Base-by-base conservation (phyloP, 1,284 basidiomycete species). In the Melampsora americana region DNA sequence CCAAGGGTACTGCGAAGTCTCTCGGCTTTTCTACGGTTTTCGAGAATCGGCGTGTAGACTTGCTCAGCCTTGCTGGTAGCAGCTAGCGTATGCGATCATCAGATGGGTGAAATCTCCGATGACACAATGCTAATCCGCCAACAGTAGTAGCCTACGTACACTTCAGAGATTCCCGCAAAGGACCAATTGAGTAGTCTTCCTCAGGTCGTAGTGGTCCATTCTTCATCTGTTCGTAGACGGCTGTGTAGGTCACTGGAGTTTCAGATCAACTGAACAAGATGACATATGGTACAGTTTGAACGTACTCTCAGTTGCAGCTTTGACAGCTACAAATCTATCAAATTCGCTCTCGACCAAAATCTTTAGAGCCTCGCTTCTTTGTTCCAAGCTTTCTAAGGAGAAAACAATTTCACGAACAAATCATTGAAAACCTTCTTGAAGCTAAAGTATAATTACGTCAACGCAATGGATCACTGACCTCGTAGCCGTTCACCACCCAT, bases 311-410 rank as follows among this genome's bases (percentile, higher is more conserved):
- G 92, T 95, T 14, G 92, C 92, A 18, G 93, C 92, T 82, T 99
- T 99, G 78, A 99, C 95, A 4, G 93, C 92, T 14, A 99, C 95
- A 81, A 99, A 99, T 30, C 93, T 87, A 84, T 99, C 95, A 85
- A 99, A 98, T 84, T 98, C 97, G 81, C 97, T 93, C 83, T 98
- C 93, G 28, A 99, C 96, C 59, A 99, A 86, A 30, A 96, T 89
- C 68, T 94, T 88, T 77, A 99, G 90, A 30, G 95, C 95, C 80
- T 95, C 93, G 1, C 92, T 94, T 44, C 95, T 88, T 3, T 90
- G 87, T 80, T 96, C 94, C 78, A 96, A 89, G 20, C 91, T 90
- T 26, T 87, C 84, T 80, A 2, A 12, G 18, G 28, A 46, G 39
- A 32, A 28, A 42, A 16, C n/a, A 9, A 42, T 39, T 66, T 23